These are phyloP conservation scores for Breviolum minutum DNA, from an alignment of 73 alveolate genomes.

Conservation along the genomic window DNA sequence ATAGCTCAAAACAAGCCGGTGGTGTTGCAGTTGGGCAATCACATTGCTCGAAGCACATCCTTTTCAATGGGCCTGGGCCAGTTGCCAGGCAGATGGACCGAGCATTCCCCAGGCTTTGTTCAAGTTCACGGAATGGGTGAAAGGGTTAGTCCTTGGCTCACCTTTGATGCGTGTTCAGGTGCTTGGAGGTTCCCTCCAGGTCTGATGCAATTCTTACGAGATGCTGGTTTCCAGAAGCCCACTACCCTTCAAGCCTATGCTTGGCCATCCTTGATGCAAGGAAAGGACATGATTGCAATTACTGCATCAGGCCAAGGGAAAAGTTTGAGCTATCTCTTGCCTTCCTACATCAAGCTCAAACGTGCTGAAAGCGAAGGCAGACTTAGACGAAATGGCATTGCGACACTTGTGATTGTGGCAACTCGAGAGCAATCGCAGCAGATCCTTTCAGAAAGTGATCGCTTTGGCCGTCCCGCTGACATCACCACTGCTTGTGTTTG, in stretches of 20 bases:
- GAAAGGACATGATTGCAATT: slow-evolving; percentile 17
- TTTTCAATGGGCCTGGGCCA: no score
- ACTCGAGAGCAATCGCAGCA: slow-evolving; percentile 39
- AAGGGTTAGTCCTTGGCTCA: neutral
- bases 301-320: neutral
- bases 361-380: neutral
- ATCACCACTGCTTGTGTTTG: slow-evolving; percentile 10
- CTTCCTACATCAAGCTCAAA: slow-evolving; percentile 12
- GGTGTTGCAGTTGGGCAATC: no score
- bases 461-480: slow-evolving; percentile 6
- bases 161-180: neutral
- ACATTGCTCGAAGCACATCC: no score
- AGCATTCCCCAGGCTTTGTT: neutral
- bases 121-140: neutral
- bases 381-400: neutral
- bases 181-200: neutral
- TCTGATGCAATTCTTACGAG: slow-evolving; percentile 4
- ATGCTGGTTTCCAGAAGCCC: neutral
- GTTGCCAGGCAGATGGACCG: no score
- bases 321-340: slow-evolving; percentile 35
- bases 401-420: slow-evolving; percentile 26
- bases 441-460: slow-evolving; percentile 1
- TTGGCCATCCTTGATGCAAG: slow-evolving; percentile 7
- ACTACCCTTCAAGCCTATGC: neutral
- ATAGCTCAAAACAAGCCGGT: no score